Base-by-base conservation (phyloP, 345 rosid species). In the Acer saccharum region DNA sequence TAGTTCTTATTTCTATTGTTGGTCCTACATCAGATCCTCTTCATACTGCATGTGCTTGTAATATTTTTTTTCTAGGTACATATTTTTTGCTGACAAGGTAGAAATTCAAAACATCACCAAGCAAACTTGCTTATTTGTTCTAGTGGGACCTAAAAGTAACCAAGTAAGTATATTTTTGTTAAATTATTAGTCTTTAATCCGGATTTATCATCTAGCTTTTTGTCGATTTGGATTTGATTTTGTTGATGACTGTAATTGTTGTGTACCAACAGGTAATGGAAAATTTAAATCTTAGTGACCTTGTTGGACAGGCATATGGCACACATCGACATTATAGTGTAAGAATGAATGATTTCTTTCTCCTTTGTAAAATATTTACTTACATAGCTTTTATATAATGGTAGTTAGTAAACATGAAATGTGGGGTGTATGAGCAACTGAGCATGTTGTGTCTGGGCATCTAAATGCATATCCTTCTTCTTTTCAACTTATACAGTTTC, bases 31-130 rank as follows among this genome's bases (percentile, higher is more conserved):
- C 32, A 29, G 32, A 29, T 2, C 32, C 6, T 7, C 32, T 60
- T 50, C 2, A 20, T 46, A 27, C 64, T 68, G 23, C 8, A 27
- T 69, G 32, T 69, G 43, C 54, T 65, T 57, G 55, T 46, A 73
- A 41, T 70, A 3, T 75, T 61, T 35, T 81, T 67, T 67, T 43
- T 77, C 63, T 58, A 93, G 98, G 92, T 91, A 93, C 77, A 85
- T 93, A n/a, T 94, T 93, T 80, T 90, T 93, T 18, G 84, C 97
- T 76, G 98, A 94, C 82, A 89, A 91, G 82, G 94, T 94, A 41
- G 95, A 89, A 83, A 87, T 94, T 80, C 88, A 87, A 80, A 97
- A 94, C 76, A 89, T 93, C 68, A 89, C 94, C 80, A 89, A 91
- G 83, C 88, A 90, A 84, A 93, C 98, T 79, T 84, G 88, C 85